Evolutionary conservation across 306 rosid genomes (phyloP).

Genomic region (Dryas drummondii): DNA sequence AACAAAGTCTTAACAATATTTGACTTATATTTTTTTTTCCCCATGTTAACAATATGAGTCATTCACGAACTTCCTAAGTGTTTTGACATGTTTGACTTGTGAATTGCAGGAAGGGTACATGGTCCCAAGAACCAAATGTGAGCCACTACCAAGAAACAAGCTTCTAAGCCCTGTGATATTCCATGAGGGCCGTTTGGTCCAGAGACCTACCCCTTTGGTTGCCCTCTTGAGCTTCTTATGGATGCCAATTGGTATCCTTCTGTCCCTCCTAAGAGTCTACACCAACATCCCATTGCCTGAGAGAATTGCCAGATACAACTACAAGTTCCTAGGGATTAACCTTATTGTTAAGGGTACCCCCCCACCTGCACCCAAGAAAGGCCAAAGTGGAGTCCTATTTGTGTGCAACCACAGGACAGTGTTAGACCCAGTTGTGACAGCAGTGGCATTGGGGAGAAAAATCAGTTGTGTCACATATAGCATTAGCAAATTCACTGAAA

Average conservation of each 20-base stretch:
- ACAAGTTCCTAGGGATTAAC: slow-evolving; percentile 70
- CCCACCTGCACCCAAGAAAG: slow-evolving; percentile 75
- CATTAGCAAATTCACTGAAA: slow-evolving; percentile 77
- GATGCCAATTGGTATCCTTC: slow-evolving; percentile 77
- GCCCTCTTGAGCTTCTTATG: slow-evolving; percentile 71
- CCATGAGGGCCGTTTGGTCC: slow-evolving; percentile 87
- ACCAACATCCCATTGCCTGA: slow-evolving; percentile 77
- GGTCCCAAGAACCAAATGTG: slow-evolving; percentile 63
- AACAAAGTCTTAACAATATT: slow-evolving; percentile 3
- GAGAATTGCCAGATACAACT: slow-evolving; percentile 63
- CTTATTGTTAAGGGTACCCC: slow-evolving; percentile 72
- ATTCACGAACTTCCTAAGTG: neutral
- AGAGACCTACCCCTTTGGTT: slow-evolving; percentile 75
- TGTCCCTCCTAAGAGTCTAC: slow-evolving; percentile 72
- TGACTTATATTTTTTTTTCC: neutral
- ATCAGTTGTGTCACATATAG: slow-evolving; percentile 92
- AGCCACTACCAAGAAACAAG: slow-evolving; percentile 69
- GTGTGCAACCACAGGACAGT: slow-evolving; percentile 90
- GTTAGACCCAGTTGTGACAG: slow-evolving; percentile 71
- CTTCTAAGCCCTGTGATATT: slow-evolving; percentile 78
- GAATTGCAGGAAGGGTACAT: slow-evolving; percentile 72
- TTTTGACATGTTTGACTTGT: slow-evolving; percentile 4
- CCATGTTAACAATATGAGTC: neutral
- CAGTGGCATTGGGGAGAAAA: slow-evolving; percentile 78
- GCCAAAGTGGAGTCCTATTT: slow-evolving; percentile 74